Conservation (phyloP, 1,284 basidiomycete species). For the Leccinum fallax region DNA sequence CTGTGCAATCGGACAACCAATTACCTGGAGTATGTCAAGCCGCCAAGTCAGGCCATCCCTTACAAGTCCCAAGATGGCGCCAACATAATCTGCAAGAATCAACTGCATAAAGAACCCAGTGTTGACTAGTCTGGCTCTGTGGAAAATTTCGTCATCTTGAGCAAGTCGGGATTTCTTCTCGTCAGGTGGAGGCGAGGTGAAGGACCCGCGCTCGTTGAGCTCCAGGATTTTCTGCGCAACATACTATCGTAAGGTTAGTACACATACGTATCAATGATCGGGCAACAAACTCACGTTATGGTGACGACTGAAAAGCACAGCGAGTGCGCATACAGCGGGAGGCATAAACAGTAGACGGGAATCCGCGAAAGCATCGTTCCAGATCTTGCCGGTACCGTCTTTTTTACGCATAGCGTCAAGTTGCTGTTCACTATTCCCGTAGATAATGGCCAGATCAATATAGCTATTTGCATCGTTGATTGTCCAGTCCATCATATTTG, state of each 20-base stretch:
- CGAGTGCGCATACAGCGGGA: slow-evolving; percentile 66
- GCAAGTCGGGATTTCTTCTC: slow-evolving; percentile 36
- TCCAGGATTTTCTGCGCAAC: slow-evolving; percentile 69
- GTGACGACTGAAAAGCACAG: slow-evolving; percentile 73
- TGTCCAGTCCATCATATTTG: slow-evolving; percentile 51
- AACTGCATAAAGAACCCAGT: slow-evolving; percentile 73
- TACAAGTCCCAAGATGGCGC: slow-evolving; percentile 51
- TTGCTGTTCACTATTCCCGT: slow-evolving; percentile 59
- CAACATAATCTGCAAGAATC: slow-evolving; percentile 68
- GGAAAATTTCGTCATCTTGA: slow-evolving; percentile 78
- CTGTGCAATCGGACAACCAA: slow-evolving; percentile 6
- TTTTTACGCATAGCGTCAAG: slow-evolving; percentile 53
- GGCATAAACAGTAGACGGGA: slow-evolving; percentile 71
- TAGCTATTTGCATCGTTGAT: slow-evolving; percentile 76
- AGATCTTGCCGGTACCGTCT: slow-evolving; percentile 67
- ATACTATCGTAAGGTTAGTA: slow-evolving; percentile 46
- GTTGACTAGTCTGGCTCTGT: slow-evolving; percentile 75
- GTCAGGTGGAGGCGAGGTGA: slow-evolving; percentile 24
- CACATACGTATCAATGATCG: neutral
- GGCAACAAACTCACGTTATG: slow-evolving; percentile 57
- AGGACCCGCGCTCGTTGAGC: slow-evolving; percentile 65
- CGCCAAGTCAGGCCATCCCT: slow-evolving; percentile 50
- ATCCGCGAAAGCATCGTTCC: slow-evolving; percentile 73
- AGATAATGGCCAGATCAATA: slow-evolving; percentile 76
- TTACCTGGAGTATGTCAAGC: slow-evolving; percentile 48